Percentiles rank a stretch among this genome's conserved stretches.
Conservation (phyloP, 371 early-diverging fungal species). For the Rhizopus sp. region DNA sequence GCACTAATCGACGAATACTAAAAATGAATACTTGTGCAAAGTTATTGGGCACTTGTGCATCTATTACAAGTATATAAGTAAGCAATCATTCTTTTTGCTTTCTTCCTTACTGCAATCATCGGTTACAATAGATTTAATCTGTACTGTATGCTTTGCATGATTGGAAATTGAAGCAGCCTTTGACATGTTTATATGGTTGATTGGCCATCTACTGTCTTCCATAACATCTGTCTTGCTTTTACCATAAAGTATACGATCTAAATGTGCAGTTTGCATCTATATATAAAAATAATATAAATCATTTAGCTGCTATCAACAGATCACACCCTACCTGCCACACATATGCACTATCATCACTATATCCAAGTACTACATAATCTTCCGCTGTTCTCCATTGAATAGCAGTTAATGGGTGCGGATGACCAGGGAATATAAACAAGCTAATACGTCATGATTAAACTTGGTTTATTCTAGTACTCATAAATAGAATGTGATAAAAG, state of each 20-base stretch:
- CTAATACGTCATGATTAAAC: constrained; percentile 26
- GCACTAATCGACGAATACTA: constrained; percentile 45
- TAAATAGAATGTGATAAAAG: neutral
- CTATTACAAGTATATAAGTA: constrained; percentile 4
- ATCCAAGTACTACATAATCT: constrained; percentile 68
- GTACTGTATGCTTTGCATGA: constrained; percentile 28
- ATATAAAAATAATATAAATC: neutral
- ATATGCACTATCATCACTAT: constrained; percentile 63
- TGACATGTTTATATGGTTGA: constrained; percentile 34
- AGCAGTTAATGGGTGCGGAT: constrained; percentile 49
- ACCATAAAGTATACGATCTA: constrained; percentile 69
- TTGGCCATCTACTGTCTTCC: constrained; percentile 58
- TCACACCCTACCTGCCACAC: constrained; percentile 73
- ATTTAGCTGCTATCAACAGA: neutral
- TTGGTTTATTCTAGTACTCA: neutral
- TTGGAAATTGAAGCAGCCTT: constrained; percentile 2
- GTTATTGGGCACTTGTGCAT: constrained; percentile 18
- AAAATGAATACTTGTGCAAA: constrained; percentile 45
- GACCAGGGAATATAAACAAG: constrained; percentile 64
- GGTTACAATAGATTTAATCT: constrained; percentile 31
- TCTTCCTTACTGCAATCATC: constrained; percentile 26
- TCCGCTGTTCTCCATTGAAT: constrained; percentile 75
- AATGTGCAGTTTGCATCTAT: constrained; percentile 75
- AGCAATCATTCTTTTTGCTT: neutral
- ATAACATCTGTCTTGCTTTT: constrained; percentile 58